phyloP scores from a whole-genome alignment of 495 filamentous ascomycete species.

The Xylaria castorea region DNA sequence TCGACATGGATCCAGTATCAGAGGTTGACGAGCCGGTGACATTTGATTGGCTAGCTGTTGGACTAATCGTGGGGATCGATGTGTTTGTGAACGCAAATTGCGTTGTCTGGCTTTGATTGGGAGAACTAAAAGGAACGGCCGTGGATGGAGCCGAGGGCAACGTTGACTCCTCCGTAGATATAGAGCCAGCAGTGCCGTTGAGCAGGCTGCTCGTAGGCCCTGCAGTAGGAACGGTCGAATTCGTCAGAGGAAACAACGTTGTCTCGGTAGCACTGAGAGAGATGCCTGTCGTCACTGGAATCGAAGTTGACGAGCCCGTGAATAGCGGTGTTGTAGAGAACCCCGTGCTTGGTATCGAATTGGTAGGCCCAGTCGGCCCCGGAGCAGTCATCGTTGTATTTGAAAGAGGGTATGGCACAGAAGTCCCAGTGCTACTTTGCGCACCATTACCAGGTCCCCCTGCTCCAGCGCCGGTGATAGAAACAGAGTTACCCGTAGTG shows the following conservation, averaged over 20 bases:
- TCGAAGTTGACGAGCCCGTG: conserved; percentile 4
- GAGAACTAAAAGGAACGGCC: background rate
- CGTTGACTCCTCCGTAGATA: background rate
- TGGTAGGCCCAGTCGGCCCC: conserved; percentile 27
- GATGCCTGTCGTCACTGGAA: background rate
- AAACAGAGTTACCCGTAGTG: background rate
- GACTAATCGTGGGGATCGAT: background rate
- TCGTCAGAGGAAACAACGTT: background rate
- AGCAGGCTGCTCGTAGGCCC: background rate
- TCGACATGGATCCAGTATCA: background rate
- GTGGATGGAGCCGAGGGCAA: background rate
- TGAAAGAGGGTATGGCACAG: conserved; percentile 25
- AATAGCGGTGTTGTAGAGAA: background rate
- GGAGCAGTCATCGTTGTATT: conserved; percentile 30
- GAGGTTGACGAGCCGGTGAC: background rate
- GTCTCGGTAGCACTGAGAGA: conserved; percentile 1
- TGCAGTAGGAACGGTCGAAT: background rate
- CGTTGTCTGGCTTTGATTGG: conserved; percentile 4
- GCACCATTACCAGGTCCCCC: background rate
- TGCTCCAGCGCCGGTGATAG: background rate
- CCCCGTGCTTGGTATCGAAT: background rate
- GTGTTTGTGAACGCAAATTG: conserved; percentile 4
- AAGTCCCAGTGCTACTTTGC: conserved; percentile 19
- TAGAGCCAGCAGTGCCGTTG: background rate
- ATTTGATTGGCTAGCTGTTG: background rate